Percentiles rank a stretch among this genome's conserved stretches.
Evolutionary conservation across 2,329 filamentous ascomycete genomes (phyloP).

Genomic region (Cryphonectria naterciae): DNA sequence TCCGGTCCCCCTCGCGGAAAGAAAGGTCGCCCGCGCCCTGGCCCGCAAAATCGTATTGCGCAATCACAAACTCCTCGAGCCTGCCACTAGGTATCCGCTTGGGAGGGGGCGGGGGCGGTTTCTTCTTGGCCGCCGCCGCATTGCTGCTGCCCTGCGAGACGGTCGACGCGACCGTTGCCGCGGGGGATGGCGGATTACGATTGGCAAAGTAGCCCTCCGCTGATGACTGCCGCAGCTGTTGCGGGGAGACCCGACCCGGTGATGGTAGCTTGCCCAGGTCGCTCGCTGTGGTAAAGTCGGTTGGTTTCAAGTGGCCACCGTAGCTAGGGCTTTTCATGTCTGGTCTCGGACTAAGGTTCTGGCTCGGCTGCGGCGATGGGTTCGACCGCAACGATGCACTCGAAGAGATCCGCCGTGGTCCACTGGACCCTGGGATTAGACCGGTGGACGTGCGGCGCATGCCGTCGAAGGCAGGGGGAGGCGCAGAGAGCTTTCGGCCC

Average conservation of each 20-base stretch:
- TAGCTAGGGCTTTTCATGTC: slow-evolving; percentile 35
- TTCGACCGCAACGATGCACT: slow-evolving; percentile 28
- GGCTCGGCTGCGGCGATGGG: slow-evolving; percentile 36
- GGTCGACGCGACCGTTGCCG: slow-evolving; percentile 36
- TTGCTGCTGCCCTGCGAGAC: slow-evolving; percentile 30
- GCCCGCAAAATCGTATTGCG: slow-evolving; percentile 75
- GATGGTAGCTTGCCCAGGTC: slow-evolving; percentile 43
- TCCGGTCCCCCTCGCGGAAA: slow-evolving; percentile 78
- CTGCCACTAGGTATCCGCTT: slow-evolving; percentile 59
- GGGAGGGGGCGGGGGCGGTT: slow-evolving; percentile 71
- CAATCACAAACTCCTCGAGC: slow-evolving; percentile 65
- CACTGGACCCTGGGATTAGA: slow-evolving; percentile 44
- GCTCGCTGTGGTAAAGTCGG: slow-evolving; percentile 51
- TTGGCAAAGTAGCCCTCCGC: slow-evolving; percentile 41
- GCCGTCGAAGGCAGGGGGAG: slow-evolving; percentile 35
- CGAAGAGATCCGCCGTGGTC: slow-evolving; percentile 41
- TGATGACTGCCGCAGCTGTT: slow-evolving; percentile 31
- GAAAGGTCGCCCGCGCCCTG: slow-evolving; percentile 71
- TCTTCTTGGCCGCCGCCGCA: slow-evolving; percentile 67
- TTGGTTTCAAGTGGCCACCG: slow-evolving; percentile 44
- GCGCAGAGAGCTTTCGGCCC: slow-evolving; percentile 30
- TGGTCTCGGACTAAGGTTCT: slow-evolving; percentile 36
- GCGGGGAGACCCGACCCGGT: slow-evolving; percentile 30
- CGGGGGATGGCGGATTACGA: slow-evolving; percentile 32
- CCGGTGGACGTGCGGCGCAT: slow-evolving; percentile 46